Conservation (phyloP, 179 eudicot genomes). For the Sideroxylon spinosum region DNA sequence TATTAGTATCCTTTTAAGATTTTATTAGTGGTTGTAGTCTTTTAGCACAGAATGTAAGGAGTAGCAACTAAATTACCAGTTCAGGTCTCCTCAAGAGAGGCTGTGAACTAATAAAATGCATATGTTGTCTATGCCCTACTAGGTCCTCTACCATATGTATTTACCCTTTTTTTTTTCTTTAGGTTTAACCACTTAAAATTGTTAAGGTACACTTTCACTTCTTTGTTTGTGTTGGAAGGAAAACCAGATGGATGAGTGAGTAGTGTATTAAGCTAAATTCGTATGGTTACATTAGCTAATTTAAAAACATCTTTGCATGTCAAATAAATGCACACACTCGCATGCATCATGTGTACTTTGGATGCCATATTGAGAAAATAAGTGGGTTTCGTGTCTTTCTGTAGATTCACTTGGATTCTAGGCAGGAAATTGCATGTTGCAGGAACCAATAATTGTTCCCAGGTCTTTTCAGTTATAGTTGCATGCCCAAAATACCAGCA, state of each 20-base stretch:
- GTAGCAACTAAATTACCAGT: neutral
- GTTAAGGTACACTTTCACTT: slow-evolving; percentile 48
- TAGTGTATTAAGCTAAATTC: neutral
- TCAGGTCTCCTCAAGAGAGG: neutral
- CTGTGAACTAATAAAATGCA: neutral
- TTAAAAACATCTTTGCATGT: neutral
- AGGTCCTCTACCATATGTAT: neutral
- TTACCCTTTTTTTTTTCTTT: neutral
- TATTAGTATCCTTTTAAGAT: neutral
- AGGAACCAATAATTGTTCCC: slow-evolving; percentile 62
- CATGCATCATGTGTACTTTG: neutral
- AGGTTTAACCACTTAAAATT: slow-evolving; percentile 1
- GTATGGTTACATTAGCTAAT: slow-evolving; percentile 8
- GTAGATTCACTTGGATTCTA: slow-evolving; percentile 91
- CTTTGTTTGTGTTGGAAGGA: neutral
- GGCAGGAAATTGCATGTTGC: slow-evolving; percentile 71
- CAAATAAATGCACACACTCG: neutral
- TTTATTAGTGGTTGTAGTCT: neutral
- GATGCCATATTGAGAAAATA: neutral
- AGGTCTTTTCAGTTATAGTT: slow-evolving; percentile 38
- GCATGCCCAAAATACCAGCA: neutral
- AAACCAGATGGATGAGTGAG: neutral
- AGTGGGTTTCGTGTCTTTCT: slow-evolving; percentile 2
- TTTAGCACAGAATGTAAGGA: neutral
- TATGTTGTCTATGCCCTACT: neutral